Percentiles rank a stretch among this genome's conserved stretches.
Evolutionary conservation across 2,329 filamentous ascomycete species (phyloP).

Genomic region (Neofusicoccum umdonicola): DNA sequence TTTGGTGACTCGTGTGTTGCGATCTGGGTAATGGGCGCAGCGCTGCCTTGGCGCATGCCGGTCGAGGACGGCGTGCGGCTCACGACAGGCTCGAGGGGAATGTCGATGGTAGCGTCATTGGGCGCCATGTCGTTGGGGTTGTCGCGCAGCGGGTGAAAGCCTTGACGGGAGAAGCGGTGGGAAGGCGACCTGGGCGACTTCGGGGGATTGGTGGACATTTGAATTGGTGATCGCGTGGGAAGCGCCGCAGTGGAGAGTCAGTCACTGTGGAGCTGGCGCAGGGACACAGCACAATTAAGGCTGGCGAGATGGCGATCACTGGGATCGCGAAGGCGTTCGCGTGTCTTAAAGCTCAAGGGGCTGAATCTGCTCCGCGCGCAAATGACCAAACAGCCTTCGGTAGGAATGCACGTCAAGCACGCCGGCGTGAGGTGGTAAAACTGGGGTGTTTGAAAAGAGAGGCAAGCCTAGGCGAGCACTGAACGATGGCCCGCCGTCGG

Average conservation of each 20-base stretch:
- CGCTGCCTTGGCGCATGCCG: conserved; percentile 38
- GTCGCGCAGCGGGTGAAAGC: conserved; percentile 34
- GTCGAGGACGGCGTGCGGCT: conserved; percentile 48
- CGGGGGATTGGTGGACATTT: conserved; percentile 23
- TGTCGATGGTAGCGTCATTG: conserved; percentile 59
- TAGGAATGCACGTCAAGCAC: conserved; percentile 1
- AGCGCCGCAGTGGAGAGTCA: conserved; percentile 9
- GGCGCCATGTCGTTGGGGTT: conserved; percentile 40
- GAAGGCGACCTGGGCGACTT: conserved; percentile 18
- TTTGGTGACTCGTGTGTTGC: conserved; percentile 20
- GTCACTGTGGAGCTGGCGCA: conserved; percentile 10
- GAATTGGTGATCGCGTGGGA: conserved; percentile 2
- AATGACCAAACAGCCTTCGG: conserved; percentile 7
- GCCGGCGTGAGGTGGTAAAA: conserved; percentile 8
- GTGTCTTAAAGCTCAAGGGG: conserved; percentile 15
- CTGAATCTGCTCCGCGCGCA: conserved; percentile 8
- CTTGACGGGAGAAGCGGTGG: conserved; percentile 30
- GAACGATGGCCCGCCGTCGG: conserved; percentile 6
- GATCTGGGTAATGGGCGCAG: conserved; percentile 31
- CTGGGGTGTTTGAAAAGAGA: not conserved
- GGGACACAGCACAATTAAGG: not conserved
- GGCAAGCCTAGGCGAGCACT: not conserved
- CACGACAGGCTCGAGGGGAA: conserved; percentile 58
- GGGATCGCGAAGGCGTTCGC: not conserved
- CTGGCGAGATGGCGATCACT: not conserved